Percentiles rank a stretch among this genome's conserved stretches.
phyloP scores from a whole-genome alignment of 345 rosid genomes.

The Citrus mangshanensis region DNA sequence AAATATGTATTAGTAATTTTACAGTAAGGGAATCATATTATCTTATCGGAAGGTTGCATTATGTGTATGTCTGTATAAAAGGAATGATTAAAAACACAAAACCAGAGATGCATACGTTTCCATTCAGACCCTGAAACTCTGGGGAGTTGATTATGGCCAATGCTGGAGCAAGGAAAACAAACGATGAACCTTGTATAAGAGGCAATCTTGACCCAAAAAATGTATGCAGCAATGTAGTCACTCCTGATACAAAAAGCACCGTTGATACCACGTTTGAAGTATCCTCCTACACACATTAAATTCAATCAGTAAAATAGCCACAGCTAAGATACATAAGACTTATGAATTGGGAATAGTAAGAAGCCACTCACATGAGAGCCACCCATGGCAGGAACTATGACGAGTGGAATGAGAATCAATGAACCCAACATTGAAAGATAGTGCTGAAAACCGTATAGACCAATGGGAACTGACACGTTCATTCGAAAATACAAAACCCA shows the following conservation, averaged over 20 bases:
- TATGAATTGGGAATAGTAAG: neutral
- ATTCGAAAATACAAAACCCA: slow-evolving; percentile 8
- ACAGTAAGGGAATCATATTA: too few species aligned
- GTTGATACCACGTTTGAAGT: slow-evolving; percentile 81
- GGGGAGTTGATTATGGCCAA: slow-evolving; percentile 85
- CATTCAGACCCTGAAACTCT: slow-evolving; percentile 81
- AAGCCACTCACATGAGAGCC: slow-evolving; percentile 73
- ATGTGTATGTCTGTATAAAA: neutral
- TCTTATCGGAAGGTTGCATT: neutral
- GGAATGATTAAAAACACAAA: neutral
- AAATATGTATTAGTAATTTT: too few species aligned
- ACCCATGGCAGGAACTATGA: slow-evolving; percentile 99
- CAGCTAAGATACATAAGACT: neutral
- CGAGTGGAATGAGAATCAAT: slow-evolving; percentile 80
- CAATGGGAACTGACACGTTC: slow-evolving; percentile 75
- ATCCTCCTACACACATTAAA: slow-evolving; percentile 77
- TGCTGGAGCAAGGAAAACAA: slow-evolving; percentile 88
- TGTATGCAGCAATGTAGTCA: slow-evolving; percentile 83
- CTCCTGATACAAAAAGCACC: slow-evolving; percentile 81
- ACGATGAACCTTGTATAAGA: slow-evolving; percentile 91
- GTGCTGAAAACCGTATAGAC: slow-evolving; percentile 93
- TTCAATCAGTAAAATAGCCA: slow-evolving; percentile 25
- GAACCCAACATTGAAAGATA: slow-evolving; percentile 90
- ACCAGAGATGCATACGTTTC: slow-evolving; percentile 59
- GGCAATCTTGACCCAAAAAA: slow-evolving; percentile 93